These are phyloP conservation scores for Discostella stelligeroides DNA, from an alignment of 108 stramenopile species.

Conservation along the genomic window DNA sequence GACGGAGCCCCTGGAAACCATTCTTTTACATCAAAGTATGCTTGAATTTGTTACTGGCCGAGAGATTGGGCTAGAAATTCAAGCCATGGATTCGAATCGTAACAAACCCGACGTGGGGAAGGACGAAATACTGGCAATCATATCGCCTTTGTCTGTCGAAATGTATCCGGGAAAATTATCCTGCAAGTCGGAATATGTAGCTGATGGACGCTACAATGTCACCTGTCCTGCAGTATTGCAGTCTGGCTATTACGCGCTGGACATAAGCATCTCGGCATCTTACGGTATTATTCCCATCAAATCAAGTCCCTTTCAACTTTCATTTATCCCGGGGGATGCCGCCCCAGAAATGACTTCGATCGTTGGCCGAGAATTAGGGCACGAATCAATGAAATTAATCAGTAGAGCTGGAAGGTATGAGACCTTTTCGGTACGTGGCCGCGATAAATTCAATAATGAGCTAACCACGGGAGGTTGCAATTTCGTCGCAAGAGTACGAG, in stretches of 20 bases:
- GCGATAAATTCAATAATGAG: constrained; percentile 23
- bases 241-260: constrained; percentile 3
- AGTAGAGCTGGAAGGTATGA: constrained; percentile 15
- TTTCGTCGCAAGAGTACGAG: constrained; percentile 23
- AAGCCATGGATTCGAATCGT: constrained; percentile 11
- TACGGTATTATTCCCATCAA: constrained; percentile 7
- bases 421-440: constrained; percentile 21
- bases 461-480: constrained; percentile 16
- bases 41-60: constrained; percentile 12
- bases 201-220: constrained; percentile 15
- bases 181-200: constrained; percentile 7
- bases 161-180: neutral
- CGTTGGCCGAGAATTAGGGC: neutral
- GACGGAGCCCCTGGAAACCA: constrained; percentile 7
- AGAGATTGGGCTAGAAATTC: constrained; percentile 8
- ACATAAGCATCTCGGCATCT: constrained; percentile 1
- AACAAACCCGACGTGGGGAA: constrained; percentile 19
- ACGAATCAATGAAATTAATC: constrained; percentile 1
- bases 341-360: constrained; percentile 26
- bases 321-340: constrained; percentile 16
- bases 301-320: constrained; percentile 28
- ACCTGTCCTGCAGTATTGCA: constrained; percentile 7
- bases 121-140: constrained; percentile 18
- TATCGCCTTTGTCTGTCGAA: constrained; percentile 7
- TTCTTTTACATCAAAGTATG: neutral